Percentiles rank a stretch among this genome's conserved stretches.
These are phyloP conservation scores for Trichocomaceae sp. DNA, from an alignment of 2,329 filamentous ascomycete species.

Conservation along the genomic window DNA sequence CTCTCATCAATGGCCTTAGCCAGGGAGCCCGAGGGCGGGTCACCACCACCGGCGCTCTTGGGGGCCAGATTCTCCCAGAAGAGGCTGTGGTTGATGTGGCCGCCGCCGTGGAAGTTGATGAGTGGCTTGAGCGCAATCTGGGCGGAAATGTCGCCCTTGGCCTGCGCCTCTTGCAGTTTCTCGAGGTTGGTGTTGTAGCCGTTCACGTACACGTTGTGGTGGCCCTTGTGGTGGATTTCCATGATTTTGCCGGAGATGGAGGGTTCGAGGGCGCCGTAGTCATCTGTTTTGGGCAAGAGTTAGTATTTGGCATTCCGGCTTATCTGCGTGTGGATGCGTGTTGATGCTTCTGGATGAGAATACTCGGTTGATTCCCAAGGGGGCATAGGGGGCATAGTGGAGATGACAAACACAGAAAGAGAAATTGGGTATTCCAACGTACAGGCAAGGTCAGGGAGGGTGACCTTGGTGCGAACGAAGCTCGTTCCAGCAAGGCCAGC, in stretches of 20 bases:
- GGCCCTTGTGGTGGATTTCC: constrained; percentile 91
- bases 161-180: constrained; percentile 57
- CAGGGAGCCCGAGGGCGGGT: constrained; percentile 54
- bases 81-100: constrained; percentile 57
- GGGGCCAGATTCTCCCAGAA: constrained; percentile 65
- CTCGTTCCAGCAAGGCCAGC: constrained; percentile 63
- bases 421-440: constrained; percentile 26
- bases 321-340: too few species aligned
- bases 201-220: constrained; percentile 91
- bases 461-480: constrained; percentile 82
- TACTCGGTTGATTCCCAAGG: neutral
- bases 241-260: constrained; percentile 84
- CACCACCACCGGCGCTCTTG: constrained; percentile 55
- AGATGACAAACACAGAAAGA: neutral
- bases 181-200: constrained; percentile 75
- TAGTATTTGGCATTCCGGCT: neutral
- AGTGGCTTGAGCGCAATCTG: constrained; percentile 55
- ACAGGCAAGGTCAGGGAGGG: constrained; percentile 82
- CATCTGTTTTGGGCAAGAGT: constrained; percentile 52
- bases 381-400: neutral
- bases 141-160: constrained; percentile 48
- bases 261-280: constrained; percentile 90
- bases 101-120: constrained; percentile 61
- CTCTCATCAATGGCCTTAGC: constrained; percentile 52
- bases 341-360: neutral